phyloP scores from a whole-genome alignment of 2,329 filamentous ascomycete species.

The Chrysoporthe austroafricana region DNA sequence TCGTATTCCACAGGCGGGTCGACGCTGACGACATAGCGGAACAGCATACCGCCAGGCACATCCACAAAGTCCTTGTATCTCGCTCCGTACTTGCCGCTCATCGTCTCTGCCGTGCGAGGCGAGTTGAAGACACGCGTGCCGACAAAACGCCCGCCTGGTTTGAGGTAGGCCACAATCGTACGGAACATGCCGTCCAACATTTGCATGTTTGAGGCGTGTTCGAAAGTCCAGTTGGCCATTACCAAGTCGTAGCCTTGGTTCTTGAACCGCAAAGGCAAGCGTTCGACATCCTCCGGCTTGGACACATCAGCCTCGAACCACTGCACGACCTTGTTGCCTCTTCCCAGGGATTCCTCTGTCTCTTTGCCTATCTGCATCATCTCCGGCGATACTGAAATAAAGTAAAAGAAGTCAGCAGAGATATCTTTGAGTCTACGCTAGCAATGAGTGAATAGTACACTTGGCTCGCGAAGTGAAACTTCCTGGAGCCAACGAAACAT shows the following conservation, averaged over 20 bases:
- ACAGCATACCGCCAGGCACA: slow-evolving; percentile 22
- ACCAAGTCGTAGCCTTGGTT: slow-evolving; percentile 32
- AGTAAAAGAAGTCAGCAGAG: background rate
- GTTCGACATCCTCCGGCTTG: slow-evolving; percentile 24
- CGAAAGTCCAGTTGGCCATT: slow-evolving; percentile 32
- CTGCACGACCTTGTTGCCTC: slow-evolving; percentile 18
- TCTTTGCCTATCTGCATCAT: slow-evolving; percentile 35
- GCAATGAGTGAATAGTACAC: no score
- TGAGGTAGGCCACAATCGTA: slow-evolving; percentile 28
- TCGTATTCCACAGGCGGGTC: slow-evolving; percentile 20
- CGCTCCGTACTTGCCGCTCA: slow-evolving; percentile 18
- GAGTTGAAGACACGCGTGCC: slow-evolving; percentile 27
- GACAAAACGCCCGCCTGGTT: slow-evolving; percentile 32
- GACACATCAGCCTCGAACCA: slow-evolving; percentile 30
- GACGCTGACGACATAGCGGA: slow-evolving; percentile 19
- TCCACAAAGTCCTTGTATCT: slow-evolving; percentile 24
- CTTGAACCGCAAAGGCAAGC: slow-evolving; percentile 25
- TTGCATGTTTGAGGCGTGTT: slow-evolving; percentile 25
- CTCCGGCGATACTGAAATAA: slow-evolving; percentile 31
- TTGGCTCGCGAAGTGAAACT: no score
- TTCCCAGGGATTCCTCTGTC: slow-evolving; percentile 24
- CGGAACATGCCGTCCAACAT: slow-evolving; percentile 32
- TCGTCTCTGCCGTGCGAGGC: slow-evolving; percentile 12
- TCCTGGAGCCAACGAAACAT: background rate
- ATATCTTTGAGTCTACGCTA: background rate